Evolutionary conservation across 768 basidiomycete species (phyloP), one percentile per base, ranked within the genome.

Genomic region (Rhizopogon vinicolor): DNA sequence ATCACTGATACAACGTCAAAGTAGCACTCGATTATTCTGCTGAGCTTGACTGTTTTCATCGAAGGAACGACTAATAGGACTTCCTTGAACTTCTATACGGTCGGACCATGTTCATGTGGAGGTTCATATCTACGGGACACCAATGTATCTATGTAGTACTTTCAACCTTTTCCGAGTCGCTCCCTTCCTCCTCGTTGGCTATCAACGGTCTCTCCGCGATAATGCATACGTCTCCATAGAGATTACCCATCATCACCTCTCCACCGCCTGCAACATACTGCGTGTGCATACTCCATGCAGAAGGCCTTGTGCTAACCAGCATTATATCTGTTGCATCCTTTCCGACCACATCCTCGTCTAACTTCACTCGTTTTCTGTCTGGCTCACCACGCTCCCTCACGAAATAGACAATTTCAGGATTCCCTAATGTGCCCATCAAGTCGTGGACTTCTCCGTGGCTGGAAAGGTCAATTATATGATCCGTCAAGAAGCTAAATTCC

Each of bases 161-260:
- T 9, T 6, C 25, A 25, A 25, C 25, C 25, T 25, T 7, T 46
- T 46, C 45, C 7, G 4, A 25, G 25, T 18, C 13, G 31, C 7
- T 6, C n/a, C 44, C 5, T 31, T 45, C 10, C 12, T 31, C n/a
- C n/a, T 31, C 28, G 7, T 51, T 45, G 7, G 19, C 19, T 14
- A n/a, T 6, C 22, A 35, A 19, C 7, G 2, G 44, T 50, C 45
- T 52, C 29, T 52, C 44, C 4, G 19, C 48, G 22, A 52, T 50
- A 44, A 50, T 52, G 44, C 51, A 52, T 16, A 14, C 44, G 28
- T 52, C 51, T 44, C 48, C 48, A 14, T 49, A 49, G 8, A 49
- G 33, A 9, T 37, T 22, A 6, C 48, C 48, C 48, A 49, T 49
- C 48, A 37, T 49, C 18, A 49, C 48, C 33, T 37, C 48, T 37